Evolutionary conservation across 2,329 filamentous ascomycete species (phyloP).

Genomic region (Penicillium oxalicum): DNA sequence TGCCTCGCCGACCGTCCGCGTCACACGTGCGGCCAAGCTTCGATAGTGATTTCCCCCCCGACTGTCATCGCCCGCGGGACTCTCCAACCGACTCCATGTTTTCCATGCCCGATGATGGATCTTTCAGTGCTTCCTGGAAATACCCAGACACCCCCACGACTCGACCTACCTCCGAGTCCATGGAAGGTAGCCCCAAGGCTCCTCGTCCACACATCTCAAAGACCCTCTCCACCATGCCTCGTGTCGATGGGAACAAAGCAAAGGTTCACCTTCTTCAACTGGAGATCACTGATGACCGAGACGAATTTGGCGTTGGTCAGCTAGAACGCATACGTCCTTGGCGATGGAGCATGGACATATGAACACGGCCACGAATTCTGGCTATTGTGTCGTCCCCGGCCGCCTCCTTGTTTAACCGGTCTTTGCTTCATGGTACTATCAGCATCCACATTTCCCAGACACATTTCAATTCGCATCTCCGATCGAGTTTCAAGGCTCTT

Average conservation of each 20-base stretch:
- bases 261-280: slow-evolving; percentile 32
- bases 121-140: slow-evolving; percentile 24
- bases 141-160: slow-evolving; percentile 33
- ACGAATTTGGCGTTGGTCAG: slow-evolving; percentile 28
- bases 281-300: slow-evolving; percentile 32
- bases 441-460: background rate
- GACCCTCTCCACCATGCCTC: slow-evolving; percentile 28
- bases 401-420: background rate
- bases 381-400: too few relatives aligned
- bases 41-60: slow-evolving; percentile 7
- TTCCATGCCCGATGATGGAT: slow-evolving; percentile 22
- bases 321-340: slow-evolving; percentile 33
- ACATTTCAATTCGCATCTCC: too few relatives aligned
- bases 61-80: slow-evolving; percentile 15
- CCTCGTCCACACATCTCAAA: slow-evolving; percentile 28
- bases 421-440: background rate
- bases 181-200: slow-evolving; percentile 26
- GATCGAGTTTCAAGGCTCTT: slow-evolving; percentile 43
- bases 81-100: slow-evolving; percentile 31
- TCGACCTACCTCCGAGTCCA: slow-evolving; percentile 34
- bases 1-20: slow-evolving; percentile 17
- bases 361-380: slow-evolving; percentile 3
- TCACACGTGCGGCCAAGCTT: slow-evolving; percentile 9
- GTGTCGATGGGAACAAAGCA: slow-evolving; percentile 26
- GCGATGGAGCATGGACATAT: slow-evolving; percentile 43